phyloP scores from a whole-genome alignment of 2,329 filamentous ascomycete species.

The Emergomyces pasteurianus region DNA sequence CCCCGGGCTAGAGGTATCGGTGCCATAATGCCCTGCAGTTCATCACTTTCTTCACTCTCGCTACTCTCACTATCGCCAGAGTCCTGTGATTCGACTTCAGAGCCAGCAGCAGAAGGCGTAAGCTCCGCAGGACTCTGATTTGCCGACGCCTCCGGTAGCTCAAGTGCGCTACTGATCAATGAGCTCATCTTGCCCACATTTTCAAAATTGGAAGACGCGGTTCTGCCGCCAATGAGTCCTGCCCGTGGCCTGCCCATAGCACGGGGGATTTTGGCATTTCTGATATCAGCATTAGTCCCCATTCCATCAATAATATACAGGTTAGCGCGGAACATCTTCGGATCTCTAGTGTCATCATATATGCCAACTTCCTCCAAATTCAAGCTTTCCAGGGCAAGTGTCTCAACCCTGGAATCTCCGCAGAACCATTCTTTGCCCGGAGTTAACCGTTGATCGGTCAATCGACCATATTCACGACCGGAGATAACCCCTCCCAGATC shows the following conservation, averaged over 20 bases:
- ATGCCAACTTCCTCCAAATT: slow-evolving; percentile 42
- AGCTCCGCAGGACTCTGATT: slow-evolving; percentile 3
- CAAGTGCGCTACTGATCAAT: slow-evolving; percentile 28
- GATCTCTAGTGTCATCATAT: slow-evolving; percentile 34
- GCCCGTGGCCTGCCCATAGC: slow-evolving; percentile 17
- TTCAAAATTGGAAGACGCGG: slow-evolving; percentile 15
- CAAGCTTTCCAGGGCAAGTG: slow-evolving; percentile 43
- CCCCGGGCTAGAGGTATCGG: slow-evolving; percentile 13
- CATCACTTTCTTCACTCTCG: slow-evolving; percentile 5
- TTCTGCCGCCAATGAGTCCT: slow-evolving; percentile 10
- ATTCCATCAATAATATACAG: slow-evolving; percentile 34
- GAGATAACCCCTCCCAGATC: slow-evolving; percentile 37
- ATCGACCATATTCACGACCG: slow-evolving; percentile 36
- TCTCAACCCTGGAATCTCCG: slow-evolving; percentile 44
- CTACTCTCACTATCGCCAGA: slow-evolving; percentile 7
- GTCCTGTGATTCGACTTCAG: slow-evolving; percentile 3
- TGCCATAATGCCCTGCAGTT: slow-evolving; percentile 8
- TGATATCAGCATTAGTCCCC: slow-evolving; percentile 15
- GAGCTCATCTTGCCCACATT: slow-evolving; percentile 27
- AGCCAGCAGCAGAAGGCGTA: slow-evolving; percentile 5
- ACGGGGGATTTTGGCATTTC: slow-evolving; percentile 19
- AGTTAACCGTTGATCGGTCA: slow-evolving; percentile 39
- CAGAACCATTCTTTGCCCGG: slow-evolving; percentile 42
- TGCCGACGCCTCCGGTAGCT: slow-evolving; percentile 10
- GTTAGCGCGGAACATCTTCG: slow-evolving; percentile 35